Evolutionary conservation across 2,329 filamentous ascomycete genomes (phyloP).

Genomic region (Dactylonectria macrodidyma): DNA sequence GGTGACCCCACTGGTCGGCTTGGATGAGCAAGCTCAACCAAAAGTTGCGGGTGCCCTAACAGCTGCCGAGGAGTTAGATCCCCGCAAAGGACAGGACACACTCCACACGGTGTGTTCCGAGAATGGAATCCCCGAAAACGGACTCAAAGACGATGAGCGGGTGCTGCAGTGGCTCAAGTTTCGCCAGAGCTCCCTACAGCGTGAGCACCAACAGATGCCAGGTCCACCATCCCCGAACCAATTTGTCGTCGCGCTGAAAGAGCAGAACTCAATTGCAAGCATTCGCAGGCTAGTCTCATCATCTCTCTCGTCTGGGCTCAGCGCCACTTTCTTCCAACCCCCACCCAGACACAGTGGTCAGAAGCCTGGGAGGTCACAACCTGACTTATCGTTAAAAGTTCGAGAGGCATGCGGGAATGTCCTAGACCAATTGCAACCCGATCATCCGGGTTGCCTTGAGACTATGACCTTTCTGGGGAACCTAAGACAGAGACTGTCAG

Average conservation of each 20-base stretch:
- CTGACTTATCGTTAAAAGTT: constrained; percentile 39
- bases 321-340: constrained; percentile 36
- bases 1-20: constrained; percentile 33
- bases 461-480: constrained; percentile 59
- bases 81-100: constrained; percentile 17
- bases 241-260: constrained; percentile 39
- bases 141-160: constrained; percentile 45
- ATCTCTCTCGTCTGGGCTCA: constrained; percentile 43
- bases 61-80: constrained; percentile 23
- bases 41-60: constrained; percentile 18
- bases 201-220: constrained; percentile 16
- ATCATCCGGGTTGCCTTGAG: constrained; percentile 31
- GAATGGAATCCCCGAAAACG: constrained; percentile 40
- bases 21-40: constrained; percentile 27
- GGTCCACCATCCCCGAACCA: constrained; percentile 27
- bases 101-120: constrained; percentile 41
- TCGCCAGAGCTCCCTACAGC: constrained; percentile 40
- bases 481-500: constrained; percentile 53
- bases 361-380: neutral
- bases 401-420: constrained; percentile 45
- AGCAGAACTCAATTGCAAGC: constrained; percentile 45
- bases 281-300: constrained; percentile 52
- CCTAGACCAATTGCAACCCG: constrained; percentile 23
- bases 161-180: constrained; percentile 56
- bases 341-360: neutral